Conservation (phyloP, 805 yeast genomes). For the Candida nemodendra region DNA sequence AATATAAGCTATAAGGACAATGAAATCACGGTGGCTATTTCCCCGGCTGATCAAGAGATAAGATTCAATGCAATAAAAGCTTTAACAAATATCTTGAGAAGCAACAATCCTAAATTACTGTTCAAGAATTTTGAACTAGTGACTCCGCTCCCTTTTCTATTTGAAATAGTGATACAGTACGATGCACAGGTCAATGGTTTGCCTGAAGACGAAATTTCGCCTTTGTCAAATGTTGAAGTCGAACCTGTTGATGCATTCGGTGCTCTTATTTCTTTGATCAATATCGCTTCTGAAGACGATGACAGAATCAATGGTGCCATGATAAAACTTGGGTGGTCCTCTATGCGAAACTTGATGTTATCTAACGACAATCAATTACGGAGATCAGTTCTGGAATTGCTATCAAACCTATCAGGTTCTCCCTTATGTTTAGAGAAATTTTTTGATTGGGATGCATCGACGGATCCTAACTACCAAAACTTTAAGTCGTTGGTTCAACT, state of each 20-base stretch:
- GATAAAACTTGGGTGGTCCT: constrained; percentile 36
- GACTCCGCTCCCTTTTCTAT: constrained; percentile 47
- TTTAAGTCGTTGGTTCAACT: constrained; percentile 42
- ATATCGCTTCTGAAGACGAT: constrained; percentile 42
- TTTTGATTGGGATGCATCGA: constrained; percentile 48
- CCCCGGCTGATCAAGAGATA: constrained; percentile 20
- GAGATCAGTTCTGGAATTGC: constrained; percentile 45
- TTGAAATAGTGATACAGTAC: constrained; percentile 46
- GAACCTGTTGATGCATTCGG: constrained; percentile 40
- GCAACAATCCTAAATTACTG: constrained; percentile 41
- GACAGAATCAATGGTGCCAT: constrained; percentile 34
- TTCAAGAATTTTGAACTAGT: constrained; percentile 39
- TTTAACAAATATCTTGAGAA: constrained; percentile 44
- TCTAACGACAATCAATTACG: constrained; percentile 43
- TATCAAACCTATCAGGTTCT: constrained; percentile 42
- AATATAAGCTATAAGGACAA: constrained; percentile 21
- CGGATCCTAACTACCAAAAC: constrained; percentile 35
- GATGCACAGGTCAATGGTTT: constrained; percentile 24
- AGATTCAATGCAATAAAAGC: constrained; percentile 39
- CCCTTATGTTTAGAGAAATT: constrained; percentile 49
- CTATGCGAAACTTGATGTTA: constrained; percentile 33
- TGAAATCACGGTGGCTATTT: constrained; percentile 24
- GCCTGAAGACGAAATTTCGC: constrained; percentile 17
- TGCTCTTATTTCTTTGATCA: constrained; percentile 48
- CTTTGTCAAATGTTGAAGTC: constrained; percentile 22